Evolutionary conservation across 2,329 filamentous ascomycete genomes (phyloP), one percentile per base, ranked within the genome.

Genomic region (Sphaerostilbella broomeana): DNA sequence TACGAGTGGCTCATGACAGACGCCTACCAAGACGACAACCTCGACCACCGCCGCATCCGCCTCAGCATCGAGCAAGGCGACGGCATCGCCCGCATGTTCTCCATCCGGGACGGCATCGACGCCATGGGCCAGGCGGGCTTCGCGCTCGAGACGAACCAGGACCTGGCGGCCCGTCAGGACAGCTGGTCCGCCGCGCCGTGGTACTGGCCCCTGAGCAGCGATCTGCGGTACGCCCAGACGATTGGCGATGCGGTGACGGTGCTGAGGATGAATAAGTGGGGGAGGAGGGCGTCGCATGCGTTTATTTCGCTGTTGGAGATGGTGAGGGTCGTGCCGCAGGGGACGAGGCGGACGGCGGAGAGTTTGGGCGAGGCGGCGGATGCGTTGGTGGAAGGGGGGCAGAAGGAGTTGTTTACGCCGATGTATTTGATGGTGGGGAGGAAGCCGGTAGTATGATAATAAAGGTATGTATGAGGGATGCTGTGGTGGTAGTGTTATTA

Each of bases 1-100:
- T 98, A 97, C 68, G 92, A 98, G 67, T 97, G 92, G 92, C 73
- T 97, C 58, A 97, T 98, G 92, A 97, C 89, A 6, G 89, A 95
- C 47, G 70, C 81, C 17, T 98, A 95, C 66, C 84, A 97, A 68
- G 90, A 94, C 60, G 73, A 84, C 45, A 88, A 95, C 72, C 64
- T 86, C 1, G 73, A 80, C 55, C 92, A 97, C 70, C 84, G 88
- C 51, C 79, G 86, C 60, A 92, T 97, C 58, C 86, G 92, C 48
- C 79, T 95, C 13, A 89, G 84, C 48, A 98, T 98, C 50, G 92
- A 98, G 72, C 81, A 87, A 60, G 92, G 92, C 56, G 84, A 97
- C 58, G 92, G 92, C 52, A 97, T 98, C 61, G 88, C 87, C 56
- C 95, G 95, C 71, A 95, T 98, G 89, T 86, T 92, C 64, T 85